These are phyloP conservation scores for Mycena galericulata DNA, from an alignment of 768 basidiomycete species.

Conservation along the genomic window DNA sequence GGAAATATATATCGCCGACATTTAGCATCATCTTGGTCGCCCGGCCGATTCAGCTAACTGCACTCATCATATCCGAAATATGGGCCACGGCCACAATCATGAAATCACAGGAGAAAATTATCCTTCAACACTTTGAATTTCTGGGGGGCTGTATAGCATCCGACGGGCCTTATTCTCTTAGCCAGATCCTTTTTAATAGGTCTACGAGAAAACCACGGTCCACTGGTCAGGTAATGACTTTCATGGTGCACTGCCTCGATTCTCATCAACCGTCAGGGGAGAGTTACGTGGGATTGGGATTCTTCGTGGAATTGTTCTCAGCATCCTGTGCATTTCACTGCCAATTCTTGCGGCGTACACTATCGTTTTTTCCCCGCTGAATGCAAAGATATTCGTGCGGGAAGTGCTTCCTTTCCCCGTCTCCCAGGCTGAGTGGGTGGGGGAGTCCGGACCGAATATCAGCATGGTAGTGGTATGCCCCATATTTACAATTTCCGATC, in stretches of 20 bases:
- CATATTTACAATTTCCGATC: no score
- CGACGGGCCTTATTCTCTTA: neutral
- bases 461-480: neutral
- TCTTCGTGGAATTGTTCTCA: slow-evolving; percentile 2
- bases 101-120: neutral
- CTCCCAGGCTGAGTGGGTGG: neutral
- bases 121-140: neutral
- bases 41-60: no score
- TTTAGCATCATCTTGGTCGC: no score
- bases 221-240: neutral
- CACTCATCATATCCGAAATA: no score
- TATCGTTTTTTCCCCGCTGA: neutral
- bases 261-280: neutral
- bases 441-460: neutral
- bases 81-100: neutral
- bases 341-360: neutral
- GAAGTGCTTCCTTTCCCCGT: neutral
- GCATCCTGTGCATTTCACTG: neutral
- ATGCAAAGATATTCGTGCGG: neutral
- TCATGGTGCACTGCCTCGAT: neutral
- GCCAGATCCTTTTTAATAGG: neutral
- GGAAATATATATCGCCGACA: no score
- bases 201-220: neutral
- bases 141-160: neutral
- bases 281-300: neutral